These are phyloP conservation scores for Salix udensis DNA, from an alignment of 345 rosid species.

Conservation along the genomic window DNA sequence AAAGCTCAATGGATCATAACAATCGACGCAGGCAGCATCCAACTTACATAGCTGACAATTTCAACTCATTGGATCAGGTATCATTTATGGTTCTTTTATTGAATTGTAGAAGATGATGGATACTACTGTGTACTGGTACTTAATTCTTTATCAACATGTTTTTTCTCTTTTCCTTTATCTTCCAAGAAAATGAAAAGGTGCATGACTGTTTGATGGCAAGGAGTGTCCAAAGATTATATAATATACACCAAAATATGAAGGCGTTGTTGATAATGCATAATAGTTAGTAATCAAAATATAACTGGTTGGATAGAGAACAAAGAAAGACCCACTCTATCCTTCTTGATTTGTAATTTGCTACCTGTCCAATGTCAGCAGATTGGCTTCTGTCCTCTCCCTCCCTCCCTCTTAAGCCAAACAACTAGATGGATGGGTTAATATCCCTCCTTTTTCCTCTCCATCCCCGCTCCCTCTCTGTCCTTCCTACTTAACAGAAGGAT, in stretches of 20 bases:
- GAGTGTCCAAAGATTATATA: background rate
- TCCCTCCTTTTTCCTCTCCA: background rate
- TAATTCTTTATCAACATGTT: background rate
- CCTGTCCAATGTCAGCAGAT: background rate
- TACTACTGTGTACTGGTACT: background rate
- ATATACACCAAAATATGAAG: background rate
- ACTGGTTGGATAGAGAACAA: background rate
- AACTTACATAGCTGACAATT: slow-evolving; percentile 54
- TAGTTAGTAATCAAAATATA: background rate
- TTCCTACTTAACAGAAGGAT: background rate
- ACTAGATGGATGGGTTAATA: background rate
- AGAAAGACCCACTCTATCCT: background rate
- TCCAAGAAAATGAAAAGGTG: background rate
- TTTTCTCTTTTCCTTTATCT: background rate
- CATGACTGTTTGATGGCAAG: background rate
- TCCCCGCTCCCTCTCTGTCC: background rate
- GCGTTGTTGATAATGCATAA: background rate
- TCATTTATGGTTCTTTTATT: background rate
- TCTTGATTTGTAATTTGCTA: background rate
- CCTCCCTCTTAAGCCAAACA: background rate
- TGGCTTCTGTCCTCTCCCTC: background rate
- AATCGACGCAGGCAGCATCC: slow-evolving; percentile 30
- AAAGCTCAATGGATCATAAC: slow-evolving; percentile 24
- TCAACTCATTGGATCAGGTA: slow-evolving; percentile 76
- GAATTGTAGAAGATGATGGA: background rate